Base-by-base conservation (phyloP, 2,329 filamentous ascomycete genomes). In the Stachybotrys elegans region DNA sequence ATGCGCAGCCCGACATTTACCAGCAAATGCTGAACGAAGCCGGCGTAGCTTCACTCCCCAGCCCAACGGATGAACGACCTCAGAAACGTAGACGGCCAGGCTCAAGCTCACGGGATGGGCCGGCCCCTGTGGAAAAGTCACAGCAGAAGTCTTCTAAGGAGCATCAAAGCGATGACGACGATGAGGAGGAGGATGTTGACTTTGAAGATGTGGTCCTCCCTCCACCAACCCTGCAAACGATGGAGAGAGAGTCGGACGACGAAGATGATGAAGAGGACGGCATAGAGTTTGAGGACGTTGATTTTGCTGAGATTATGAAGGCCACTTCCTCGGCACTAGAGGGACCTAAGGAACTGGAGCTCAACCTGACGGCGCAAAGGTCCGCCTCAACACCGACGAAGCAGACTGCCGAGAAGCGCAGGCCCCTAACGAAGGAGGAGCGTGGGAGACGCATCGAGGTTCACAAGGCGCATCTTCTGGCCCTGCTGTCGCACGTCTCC, bases 381-480 rank as follows among this genome's bases (percentile, higher is more conserved):
- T 54, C 62, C 3, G 61, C 63, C 3, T 52, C 54, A 34, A 52
- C 60, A 19, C 43, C 59, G 40, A 32, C 50, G 35, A 66, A 62
- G 40, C 59, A 57, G 31, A 48, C 49, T 2, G 55, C 49, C 0
- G 68, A 73, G 20, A 67, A 73, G 38, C 71, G 73, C 41, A 81
- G 74, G 54, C 71, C 74, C 3, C 65, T 81, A 4, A 77, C 63
- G 20, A 76, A 70, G 49, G 71, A 71, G 17, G 79, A 83, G 52
- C 76, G 69, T 48, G 65, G 66, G 35, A 67, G 61, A 13, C 80
- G 91, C 17, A 61, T 93, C 22, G 78, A 88, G 42, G 74, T 90
- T n/a, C 93, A 98, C 63, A 95, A 92, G 63, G 72, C 83, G 48
- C 91, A 98, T 65, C 52, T 97, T 1, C 68, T 96, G 13, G 95